Evolutionary conservation across 495 filamentous ascomycete genomes (phyloP).

Genomic region (Parathielavia hyrcaniae): DNA sequence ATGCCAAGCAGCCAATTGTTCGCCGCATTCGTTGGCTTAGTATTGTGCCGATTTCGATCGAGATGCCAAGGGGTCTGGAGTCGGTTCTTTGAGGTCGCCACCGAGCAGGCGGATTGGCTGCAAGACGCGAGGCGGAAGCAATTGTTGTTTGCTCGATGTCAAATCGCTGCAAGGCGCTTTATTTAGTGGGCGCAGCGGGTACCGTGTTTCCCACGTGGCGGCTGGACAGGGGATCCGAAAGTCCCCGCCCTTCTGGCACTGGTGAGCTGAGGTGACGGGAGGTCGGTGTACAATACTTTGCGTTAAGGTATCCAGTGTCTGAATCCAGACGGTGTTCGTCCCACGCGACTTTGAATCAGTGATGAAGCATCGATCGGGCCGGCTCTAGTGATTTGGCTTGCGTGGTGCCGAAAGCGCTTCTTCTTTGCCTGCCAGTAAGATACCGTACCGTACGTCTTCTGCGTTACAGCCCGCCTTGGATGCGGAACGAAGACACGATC

Average conservation of each 20-base stretch:
- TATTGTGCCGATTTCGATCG: constrained; percentile 3
- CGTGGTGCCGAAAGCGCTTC: no score
- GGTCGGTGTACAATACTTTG: no score
- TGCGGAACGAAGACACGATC: constrained; percentile 87
- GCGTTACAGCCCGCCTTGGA: constrained; percentile 73
- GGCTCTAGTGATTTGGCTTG: no score
- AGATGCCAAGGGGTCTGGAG: neutral
- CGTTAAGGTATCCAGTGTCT: no score
- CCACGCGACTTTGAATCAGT: neutral
- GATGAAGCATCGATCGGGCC: no score
- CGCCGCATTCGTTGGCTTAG: neutral
- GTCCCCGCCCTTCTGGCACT: no score
- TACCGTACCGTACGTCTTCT: no score
- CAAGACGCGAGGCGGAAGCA: neutral
- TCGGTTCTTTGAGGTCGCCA: neutral
- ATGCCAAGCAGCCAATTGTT: constrained; percentile 13
- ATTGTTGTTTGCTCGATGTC: constrained; percentile 8
- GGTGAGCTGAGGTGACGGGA: neutral
- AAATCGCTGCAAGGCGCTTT: neutral
- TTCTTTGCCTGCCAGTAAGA: no score
- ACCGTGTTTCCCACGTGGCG: neutral
- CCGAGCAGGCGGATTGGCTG: neutral
- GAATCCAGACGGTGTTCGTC: no score
- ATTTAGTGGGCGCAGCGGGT: neutral
- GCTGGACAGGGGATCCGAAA: neutral